phyloP scores from a whole-genome alignment of 371 early-diverging fungal species.

The Mucor saturninus region DNA sequence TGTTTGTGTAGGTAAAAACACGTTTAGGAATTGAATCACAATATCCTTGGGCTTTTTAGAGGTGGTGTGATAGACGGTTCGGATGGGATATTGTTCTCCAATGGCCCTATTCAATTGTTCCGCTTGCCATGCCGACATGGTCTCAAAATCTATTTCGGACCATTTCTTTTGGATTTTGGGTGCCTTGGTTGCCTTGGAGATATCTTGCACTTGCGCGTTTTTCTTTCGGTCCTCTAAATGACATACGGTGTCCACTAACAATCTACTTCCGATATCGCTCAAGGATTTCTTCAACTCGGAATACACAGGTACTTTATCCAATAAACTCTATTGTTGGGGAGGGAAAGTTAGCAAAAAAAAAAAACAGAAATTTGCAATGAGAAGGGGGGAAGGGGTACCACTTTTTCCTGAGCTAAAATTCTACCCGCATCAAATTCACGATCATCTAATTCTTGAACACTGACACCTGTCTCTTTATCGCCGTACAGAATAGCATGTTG shows the following conservation, averaged over 20 bases:
- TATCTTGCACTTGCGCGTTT: conserved; percentile 69
- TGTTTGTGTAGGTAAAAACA: conserved; percentile 25
- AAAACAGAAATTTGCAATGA: no score
- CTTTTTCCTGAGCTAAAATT: conserved; percentile 71
- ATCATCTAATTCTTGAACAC: conserved; percentile 84
- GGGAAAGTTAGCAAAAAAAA: no score
- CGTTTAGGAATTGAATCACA: conserved; percentile 32
- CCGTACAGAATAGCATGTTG: conserved; percentile 85
- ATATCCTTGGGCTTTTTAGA: conserved; percentile 23
- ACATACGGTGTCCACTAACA: conserved; percentile 66
- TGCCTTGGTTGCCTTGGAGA: conserved; percentile 69
- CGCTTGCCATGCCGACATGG: conserved; percentile 65
- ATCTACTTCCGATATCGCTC: conserved; percentile 65
- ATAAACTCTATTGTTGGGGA: background rate
- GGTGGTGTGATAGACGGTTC: conserved; percentile 5
- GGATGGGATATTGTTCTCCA: conserved; percentile 58
- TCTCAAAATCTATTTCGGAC: conserved; percentile 65
- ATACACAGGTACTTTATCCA: conserved; percentile 28
- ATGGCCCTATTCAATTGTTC: conserved; percentile 76
- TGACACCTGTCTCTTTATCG: conserved; percentile 82
- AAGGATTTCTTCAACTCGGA: conserved; percentile 42
- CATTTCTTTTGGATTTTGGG: conserved; percentile 70
- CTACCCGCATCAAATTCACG: conserved; percentile 85
- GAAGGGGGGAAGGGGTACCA: conserved; percentile 8
- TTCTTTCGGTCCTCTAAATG: conserved; percentile 61